Percentiles rank a stretch among this genome's conserved stretches.
Conservation (phyloP, 257 asterid species). For the Eustoma russellianum region DNA sequence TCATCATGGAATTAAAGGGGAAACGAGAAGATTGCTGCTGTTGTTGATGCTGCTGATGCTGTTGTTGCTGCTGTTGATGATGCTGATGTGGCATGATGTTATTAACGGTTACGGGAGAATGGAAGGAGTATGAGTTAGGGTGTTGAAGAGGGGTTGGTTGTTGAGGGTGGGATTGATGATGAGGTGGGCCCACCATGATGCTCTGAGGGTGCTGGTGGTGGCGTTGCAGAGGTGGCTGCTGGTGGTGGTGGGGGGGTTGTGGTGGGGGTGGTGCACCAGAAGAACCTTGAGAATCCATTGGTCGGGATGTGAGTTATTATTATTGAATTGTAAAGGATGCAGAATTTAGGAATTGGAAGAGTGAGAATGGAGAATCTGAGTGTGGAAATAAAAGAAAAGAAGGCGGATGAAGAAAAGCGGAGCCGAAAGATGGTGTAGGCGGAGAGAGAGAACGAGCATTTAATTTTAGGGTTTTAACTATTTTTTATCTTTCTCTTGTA, state of each 20-base stretch:
- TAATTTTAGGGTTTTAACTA: slow-evolving; percentile 13
- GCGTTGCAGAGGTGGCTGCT: slow-evolving; percentile 5
- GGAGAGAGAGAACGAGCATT: background rate
- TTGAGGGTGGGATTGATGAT: slow-evolving; percentile 1
- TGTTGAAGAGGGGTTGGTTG: slow-evolving; percentile 5
- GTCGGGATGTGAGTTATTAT: background rate
- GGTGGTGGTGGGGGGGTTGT: slow-evolving; percentile 9
- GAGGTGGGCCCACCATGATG: too few species aligned
- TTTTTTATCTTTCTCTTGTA: background rate
- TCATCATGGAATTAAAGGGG: slow-evolving; percentile 40
- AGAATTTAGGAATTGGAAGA: background rate
- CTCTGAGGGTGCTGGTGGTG: slow-evolving; percentile 9
- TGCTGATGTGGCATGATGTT: background rate
- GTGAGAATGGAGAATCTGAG: background rate
- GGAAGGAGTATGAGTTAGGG: slow-evolving; percentile 9
- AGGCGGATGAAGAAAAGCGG: slow-evolving; percentile 2
- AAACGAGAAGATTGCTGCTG: slow-evolving; percentile 24
- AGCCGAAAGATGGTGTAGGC: slow-evolving; percentile 13
- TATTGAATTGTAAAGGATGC: background rate
- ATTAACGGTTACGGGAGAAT: background rate
- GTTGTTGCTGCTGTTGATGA: slow-evolving; percentile 2
- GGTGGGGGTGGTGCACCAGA: slow-evolving; percentile 19
- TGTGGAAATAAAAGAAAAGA: background rate
- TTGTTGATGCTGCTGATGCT: too few species aligned
- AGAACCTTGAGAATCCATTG: slow-evolving; percentile 22